These are phyloP conservation scores for Amauroascus verrucosus DNA, from an alignment of 2,329 filamentous ascomycete species.

Conservation along the genomic window DNA sequence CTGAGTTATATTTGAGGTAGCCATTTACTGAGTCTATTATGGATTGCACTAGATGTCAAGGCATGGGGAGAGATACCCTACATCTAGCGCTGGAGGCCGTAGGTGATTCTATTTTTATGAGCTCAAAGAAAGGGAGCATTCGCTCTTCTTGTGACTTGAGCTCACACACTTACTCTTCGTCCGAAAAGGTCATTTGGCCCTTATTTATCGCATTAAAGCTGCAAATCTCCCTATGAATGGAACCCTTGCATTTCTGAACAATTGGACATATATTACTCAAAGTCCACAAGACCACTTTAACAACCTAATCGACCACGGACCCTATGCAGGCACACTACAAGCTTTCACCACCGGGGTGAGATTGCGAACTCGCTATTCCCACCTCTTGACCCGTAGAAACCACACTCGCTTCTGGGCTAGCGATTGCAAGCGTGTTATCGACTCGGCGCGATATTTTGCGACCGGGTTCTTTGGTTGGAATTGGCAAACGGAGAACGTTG, in stretches of 20 bases:
- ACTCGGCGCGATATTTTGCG: conserved; percentile 47
- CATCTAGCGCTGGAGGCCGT: conserved; percentile 41
- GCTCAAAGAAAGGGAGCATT: no score
- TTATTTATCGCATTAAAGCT: conserved; percentile 40
- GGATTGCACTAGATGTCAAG: conserved; percentile 41
- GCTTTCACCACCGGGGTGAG: conserved; percentile 46
- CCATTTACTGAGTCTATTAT: neutral
- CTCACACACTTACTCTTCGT: neutral
- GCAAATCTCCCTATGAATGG: conserved; percentile 37
- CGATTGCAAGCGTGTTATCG: conserved; percentile 44
- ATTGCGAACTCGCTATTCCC: conserved; percentile 44
- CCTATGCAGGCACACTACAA: conserved; percentile 46
- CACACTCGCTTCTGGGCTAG: conserved; percentile 46
- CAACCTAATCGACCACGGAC: conserved; percentile 46
- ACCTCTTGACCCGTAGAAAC: conserved; percentile 33
- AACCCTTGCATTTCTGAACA: conserved; percentile 45
- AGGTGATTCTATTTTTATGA: conserved; percentile 24
- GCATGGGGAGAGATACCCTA: conserved; percentile 50
- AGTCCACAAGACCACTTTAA: conserved; percentile 39
- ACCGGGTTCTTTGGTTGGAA: conserved; percentile 46
- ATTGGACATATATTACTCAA: conserved; percentile 46
- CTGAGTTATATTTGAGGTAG: neutral
- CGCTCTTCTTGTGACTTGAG: neutral
- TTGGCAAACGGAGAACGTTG: conserved; percentile 30
- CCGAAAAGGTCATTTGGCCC: conserved; percentile 39